These are phyloP conservation scores for Cladosporium sp. DNA, from an alignment of 2,329 filamentous ascomycete genomes.

Conservation along the genomic window DNA sequence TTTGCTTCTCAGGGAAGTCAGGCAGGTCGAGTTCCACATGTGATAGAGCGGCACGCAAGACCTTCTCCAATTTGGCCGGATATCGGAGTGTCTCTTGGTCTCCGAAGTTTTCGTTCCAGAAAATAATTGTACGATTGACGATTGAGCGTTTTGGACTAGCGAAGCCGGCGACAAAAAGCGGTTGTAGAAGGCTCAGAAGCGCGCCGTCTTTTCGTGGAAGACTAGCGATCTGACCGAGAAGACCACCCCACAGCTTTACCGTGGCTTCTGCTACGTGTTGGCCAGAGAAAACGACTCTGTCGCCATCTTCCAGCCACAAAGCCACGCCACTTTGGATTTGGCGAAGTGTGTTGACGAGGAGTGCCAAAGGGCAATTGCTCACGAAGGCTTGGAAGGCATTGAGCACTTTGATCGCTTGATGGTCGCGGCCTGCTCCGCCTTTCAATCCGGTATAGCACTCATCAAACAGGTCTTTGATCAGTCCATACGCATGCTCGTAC, in stretches of 20 bases:
- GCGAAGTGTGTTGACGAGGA: slow-evolving; percentile 27
- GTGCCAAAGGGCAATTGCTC: slow-evolving; percentile 36
- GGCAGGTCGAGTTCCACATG: slow-evolving; percentile 49
- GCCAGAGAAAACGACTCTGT: background rate
- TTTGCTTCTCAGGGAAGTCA: slow-evolving; percentile 38
- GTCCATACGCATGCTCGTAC: slow-evolving; percentile 60
- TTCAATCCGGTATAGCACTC: slow-evolving; percentile 48
- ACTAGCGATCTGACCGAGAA: slow-evolving; percentile 28
- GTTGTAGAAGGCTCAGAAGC: slow-evolving; percentile 49
- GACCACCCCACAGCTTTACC: background rate
- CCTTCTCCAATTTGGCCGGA: slow-evolving; percentile 56
- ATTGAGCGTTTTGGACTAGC: slow-evolving; percentile 46
- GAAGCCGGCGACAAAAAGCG: slow-evolving; percentile 48
- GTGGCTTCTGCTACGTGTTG: background rate
- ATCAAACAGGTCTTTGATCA: slow-evolving; percentile 49
- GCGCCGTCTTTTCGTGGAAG: slow-evolving; percentile 53
- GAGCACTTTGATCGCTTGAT: slow-evolving; percentile 25
- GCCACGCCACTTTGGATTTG: slow-evolving; percentile 14
- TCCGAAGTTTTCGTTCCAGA: slow-evolving; percentile 69
- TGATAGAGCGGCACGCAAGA: slow-evolving; percentile 55
- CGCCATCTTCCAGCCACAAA: background rate
- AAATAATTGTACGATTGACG: slow-evolving; percentile 46
- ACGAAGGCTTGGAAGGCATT: slow-evolving; percentile 42
- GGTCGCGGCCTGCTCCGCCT: background rate
- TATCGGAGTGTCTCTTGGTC: slow-evolving; percentile 55